Evolutionary conservation across 345 rosid species (phyloP).

Genomic region (Brassica juncea): DNA sequence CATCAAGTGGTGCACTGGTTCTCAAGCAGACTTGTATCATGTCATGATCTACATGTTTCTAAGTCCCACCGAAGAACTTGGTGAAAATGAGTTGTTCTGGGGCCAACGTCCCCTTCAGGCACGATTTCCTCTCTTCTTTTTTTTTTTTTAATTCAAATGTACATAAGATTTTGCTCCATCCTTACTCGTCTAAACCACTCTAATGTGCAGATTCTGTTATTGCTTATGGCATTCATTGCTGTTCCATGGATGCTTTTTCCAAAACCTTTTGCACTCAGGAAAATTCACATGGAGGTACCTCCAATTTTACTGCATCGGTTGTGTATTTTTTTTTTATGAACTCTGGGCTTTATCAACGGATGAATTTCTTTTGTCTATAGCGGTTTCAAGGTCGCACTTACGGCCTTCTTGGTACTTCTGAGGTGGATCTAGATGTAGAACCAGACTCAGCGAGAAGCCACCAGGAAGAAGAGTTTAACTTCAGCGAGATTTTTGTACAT

Average conservation of each 20-base stretch:
- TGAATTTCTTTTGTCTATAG: slow-evolving; percentile 37
- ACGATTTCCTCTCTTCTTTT: slow-evolving; percentile 14
- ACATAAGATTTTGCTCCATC: slow-evolving; percentile 9
- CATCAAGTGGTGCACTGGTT: slow-evolving; percentile 97
- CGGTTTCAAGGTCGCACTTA: slow-evolving; percentile 94
- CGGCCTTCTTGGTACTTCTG: slow-evolving; percentile 82
- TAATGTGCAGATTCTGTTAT: slow-evolving; percentile 64
- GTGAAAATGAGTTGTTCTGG: slow-evolving; percentile 87
- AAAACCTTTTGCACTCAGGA: slow-evolving; percentile 87
- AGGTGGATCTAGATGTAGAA: slow-evolving; percentile 67
- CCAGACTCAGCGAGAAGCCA: slow-evolving; percentile 73
- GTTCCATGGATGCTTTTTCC: slow-evolving; percentile 99
- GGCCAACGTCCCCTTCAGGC: slow-evolving; percentile 99
- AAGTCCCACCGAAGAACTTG: slow-evolving; percentile 90
- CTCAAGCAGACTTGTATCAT: slow-evolving; percentile 97
- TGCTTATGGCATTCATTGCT: slow-evolving; percentile 78
- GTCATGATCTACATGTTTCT: slow-evolving; percentile 99
- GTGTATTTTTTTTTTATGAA: not conserved
- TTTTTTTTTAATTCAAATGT: not conserved
- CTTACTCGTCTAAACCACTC: slow-evolving; percentile 18
- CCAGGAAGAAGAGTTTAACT: slow-evolving; percentile 85
- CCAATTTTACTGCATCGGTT: not conserved
- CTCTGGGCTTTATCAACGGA: not conserved
- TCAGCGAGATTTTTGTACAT: slow-evolving; percentile 98
- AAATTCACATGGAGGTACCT: slow-evolving; percentile 75